Percentiles rank a stretch among this genome's conserved stretches.
Evolutionary conservation across 1,139 yeast species (phyloP).

Genomic region (Yamadazyma membranifaciens): DNA sequence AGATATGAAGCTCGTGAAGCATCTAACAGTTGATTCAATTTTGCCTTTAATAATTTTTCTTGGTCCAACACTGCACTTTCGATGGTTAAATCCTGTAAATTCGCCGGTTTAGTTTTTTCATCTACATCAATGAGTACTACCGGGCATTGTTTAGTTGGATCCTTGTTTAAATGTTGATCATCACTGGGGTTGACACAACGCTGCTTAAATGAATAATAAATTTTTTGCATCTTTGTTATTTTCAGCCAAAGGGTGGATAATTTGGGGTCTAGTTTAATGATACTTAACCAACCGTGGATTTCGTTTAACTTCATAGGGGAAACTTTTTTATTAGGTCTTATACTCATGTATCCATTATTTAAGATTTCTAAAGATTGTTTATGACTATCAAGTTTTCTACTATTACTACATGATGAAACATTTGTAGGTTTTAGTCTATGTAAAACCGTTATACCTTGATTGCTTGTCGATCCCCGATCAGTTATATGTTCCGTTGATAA

Average conservation of each 20-base stretch:
- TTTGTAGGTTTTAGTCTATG: slow-evolving; percentile 15
- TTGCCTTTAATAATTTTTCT: not conserved
- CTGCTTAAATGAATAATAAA: slow-evolving; percentile 30
- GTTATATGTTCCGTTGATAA: slow-evolving; percentile 18
- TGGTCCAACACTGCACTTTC: not conserved
- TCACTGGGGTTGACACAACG: too few species aligned
- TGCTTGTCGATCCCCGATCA: slow-evolving; percentile 5
- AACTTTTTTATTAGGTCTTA: not conserved
- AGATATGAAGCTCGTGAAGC: slow-evolving; percentile 6
- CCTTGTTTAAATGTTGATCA: not conserved
- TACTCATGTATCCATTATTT: not conserved
- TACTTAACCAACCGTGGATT: slow-evolving; percentile 40
- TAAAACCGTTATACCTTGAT: slow-evolving; percentile 12
- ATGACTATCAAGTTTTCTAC: not conserved
- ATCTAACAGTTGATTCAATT: slow-evolving; percentile 4
- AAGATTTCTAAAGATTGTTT: not conserved
- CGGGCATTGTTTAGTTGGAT: slow-evolving; percentile 28
- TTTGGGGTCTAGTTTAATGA: slow-evolving; percentile 42
- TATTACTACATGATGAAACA: not conserved
- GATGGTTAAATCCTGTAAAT: not conserved
- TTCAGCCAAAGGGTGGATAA: slow-evolving; percentile 42
- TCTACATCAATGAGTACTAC: slow-evolving; percentile 38
- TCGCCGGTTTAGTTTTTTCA: not conserved
- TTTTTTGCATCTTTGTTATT: slow-evolving; percentile 40
- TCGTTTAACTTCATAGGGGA: slow-evolving; percentile 11